Percentiles rank a stretch among this genome's conserved stretches.
Conservation (phyloP, 345 rosid species). For the Salix exigua region DNA sequence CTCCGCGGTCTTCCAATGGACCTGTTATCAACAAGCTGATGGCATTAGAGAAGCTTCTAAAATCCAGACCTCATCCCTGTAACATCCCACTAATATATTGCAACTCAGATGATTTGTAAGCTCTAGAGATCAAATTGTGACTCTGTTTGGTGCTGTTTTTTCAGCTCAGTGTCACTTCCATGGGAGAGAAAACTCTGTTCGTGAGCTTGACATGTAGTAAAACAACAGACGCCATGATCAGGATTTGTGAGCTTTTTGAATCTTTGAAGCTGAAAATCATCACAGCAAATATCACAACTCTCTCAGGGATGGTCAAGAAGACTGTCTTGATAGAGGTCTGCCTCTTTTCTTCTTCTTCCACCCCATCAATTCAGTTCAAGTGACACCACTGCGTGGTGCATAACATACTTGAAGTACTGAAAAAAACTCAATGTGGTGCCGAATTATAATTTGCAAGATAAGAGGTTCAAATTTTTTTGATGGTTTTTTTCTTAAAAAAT, state of each 20-base stretch:
- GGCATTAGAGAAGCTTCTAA: no score
- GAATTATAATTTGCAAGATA: no score
- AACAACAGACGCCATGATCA: conserved; percentile 78
- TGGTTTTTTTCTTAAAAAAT: no score
- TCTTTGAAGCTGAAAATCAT: conserved; percentile 70
- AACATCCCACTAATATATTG: no score
- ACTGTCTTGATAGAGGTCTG: conserved; percentile 80
- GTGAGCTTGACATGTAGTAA: conserved; percentile 81
- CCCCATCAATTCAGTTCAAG: not conserved
- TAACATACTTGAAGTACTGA: no score
- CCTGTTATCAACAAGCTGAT: no score
- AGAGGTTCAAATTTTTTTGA: no score
- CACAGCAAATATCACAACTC: conserved; percentile 63
- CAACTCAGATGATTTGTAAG: no score
- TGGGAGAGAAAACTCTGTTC: conserved; percentile 70
- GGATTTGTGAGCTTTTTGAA: conserved; percentile 76
- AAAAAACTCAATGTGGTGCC: no score
- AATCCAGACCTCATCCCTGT: no score
- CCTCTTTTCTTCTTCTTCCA: not conserved
- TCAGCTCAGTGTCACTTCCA: conserved; percentile 62
- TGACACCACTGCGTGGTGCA: not conserved
- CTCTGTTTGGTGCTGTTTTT: not conserved
- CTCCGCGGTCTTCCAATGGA: no score
- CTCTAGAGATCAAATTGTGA: no score
- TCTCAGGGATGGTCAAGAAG: conserved; percentile 70